Percentiles rank a stretch among this genome's conserved stretches.
These are phyloP conservation scores for Fusarium metavorans DNA, from an alignment of 2,329 filamentous ascomycete genomes.

Conservation along the genomic window DNA sequence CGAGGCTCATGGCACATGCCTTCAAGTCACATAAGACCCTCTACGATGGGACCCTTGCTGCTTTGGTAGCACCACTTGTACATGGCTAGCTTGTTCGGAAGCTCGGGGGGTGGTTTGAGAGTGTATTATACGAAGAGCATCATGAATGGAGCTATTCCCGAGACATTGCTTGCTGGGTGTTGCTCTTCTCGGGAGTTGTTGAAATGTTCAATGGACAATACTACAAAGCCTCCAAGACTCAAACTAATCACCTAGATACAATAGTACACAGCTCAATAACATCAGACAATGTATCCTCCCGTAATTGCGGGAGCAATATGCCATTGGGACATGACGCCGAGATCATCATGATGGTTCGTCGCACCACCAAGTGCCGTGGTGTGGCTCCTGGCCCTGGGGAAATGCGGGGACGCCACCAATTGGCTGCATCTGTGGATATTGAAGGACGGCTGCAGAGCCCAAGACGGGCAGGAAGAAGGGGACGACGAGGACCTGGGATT, in stretches of 20 bases:
- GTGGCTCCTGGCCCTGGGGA: constrained; percentile 29
- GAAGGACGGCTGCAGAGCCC: constrained; percentile 21
- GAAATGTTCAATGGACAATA: background rate
- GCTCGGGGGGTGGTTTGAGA: background rate
- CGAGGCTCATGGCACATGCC: constrained; percentile 12
- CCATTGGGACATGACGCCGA: constrained; percentile 28
- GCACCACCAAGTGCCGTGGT: constrained; percentile 22
- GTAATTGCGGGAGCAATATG: constrained; percentile 12
- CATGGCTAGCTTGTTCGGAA: background rate
- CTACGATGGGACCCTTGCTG: background rate
- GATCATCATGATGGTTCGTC: constrained; percentile 29
- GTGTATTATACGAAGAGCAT: background rate
- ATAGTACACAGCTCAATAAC: background rate
- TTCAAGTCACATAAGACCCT: constrained; percentile 4
- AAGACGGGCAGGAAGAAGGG: constrained; percentile 23
- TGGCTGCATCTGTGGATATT: constrained; percentile 13
- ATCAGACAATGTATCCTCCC: background rate
- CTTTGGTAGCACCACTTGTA: background rate
- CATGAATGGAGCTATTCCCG: background rate
- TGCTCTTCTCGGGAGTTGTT: background rate
- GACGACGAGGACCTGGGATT: constrained; percentile 26
- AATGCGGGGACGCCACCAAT: constrained; percentile 42
- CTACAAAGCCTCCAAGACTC: background rate
- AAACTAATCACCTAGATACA: background rate
- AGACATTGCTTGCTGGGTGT: background rate